Evolutionary conservation across 306 rosid genomes (phyloP).

Genomic region (Styphnolobium japonicum): DNA sequence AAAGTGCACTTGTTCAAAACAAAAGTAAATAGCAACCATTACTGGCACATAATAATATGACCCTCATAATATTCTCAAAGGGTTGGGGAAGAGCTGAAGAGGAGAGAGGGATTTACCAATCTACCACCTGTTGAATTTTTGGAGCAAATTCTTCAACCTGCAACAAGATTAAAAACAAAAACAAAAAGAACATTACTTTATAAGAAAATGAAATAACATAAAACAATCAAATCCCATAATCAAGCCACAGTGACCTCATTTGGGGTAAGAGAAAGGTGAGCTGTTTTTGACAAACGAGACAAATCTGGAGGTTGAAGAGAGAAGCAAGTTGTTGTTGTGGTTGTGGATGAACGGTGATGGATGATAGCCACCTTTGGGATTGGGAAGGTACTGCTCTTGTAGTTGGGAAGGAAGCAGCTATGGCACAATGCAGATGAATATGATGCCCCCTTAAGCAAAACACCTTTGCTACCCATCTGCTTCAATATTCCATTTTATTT

Average conservation of each 20-base stretch:
- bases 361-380: neutral
- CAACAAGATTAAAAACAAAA: neutral
- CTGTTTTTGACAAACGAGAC: constrained; percentile 68
- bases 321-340: constrained; percentile 22
- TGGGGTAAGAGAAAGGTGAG: constrained; percentile 69
- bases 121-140: constrained; percentile 70
- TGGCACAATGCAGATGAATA: neutral
- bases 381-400: neutral
- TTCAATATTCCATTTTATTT: too few relatives aligned
- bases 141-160: constrained; percentile 83
- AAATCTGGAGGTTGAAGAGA: constrained; percentile 73
- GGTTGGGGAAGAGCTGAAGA: neutral
- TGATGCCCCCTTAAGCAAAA: constrained; percentile 27
- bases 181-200: neutral
- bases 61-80: neutral
- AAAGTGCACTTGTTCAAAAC: neutral
- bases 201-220: neutral
- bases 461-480: constrained; percentile 23
- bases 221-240: neutral
- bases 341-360: constrained; percentile 24
- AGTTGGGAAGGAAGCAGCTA: constrained; percentile 20
- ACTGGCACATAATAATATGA: neutral
- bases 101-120: constrained; percentile 43
- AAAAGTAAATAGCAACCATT: neutral
- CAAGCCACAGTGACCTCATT: constrained; percentile 42